These are phyloP conservation scores for Russula compacta DNA, from an alignment of 768 basidiomycete species.

Conservation along the genomic window DNA sequence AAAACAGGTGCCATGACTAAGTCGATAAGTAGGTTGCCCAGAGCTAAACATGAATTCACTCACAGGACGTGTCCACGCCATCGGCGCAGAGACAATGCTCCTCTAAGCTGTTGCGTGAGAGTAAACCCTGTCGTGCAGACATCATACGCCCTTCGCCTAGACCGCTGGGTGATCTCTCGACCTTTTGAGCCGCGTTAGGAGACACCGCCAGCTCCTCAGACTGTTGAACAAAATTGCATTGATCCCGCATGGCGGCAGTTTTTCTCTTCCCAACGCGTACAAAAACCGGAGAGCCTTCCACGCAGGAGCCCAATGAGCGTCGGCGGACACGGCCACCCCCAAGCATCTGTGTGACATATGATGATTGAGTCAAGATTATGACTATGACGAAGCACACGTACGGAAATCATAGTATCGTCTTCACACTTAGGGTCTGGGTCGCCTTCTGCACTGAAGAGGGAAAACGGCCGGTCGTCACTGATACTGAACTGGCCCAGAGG, in stretches of 20 bases:
- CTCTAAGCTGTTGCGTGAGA: constrained; percentile 60
- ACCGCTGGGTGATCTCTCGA: constrained; percentile 50
- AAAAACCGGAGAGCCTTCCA: constrained; percentile 59
- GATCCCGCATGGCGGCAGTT: constrained; percentile 23
- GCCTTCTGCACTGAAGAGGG: constrained; percentile 43
- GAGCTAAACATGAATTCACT: constrained; percentile 34
- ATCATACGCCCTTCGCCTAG: constrained; percentile 67
- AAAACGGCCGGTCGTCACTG: constrained; percentile 54
- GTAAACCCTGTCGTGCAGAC: constrained; percentile 47
- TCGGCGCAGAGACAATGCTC: constrained; percentile 54
- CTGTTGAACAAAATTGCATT: constrained; percentile 17
- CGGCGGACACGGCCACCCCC: constrained; percentile 70
- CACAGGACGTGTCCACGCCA: constrained; percentile 48
- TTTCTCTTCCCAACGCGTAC: constrained; percentile 57
- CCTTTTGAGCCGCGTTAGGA: constrained; percentile 37
- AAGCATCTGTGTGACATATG: constrained; percentile 47
- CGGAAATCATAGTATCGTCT: constrained; percentile 77
- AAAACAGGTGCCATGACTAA: constrained; percentile 45
- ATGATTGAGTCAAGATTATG: not conserved
- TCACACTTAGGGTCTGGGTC: constrained; percentile 44
- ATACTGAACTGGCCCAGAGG: constrained; percentile 33
- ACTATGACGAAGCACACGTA: constrained; percentile 30
- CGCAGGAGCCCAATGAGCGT: constrained; percentile 52
- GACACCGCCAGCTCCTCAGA: constrained; percentile 33
- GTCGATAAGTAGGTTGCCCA: constrained; percentile 4